Conservation (phyloP, 2,329 filamentous ascomycete species). For the Trichothecium roseum region DNA sequence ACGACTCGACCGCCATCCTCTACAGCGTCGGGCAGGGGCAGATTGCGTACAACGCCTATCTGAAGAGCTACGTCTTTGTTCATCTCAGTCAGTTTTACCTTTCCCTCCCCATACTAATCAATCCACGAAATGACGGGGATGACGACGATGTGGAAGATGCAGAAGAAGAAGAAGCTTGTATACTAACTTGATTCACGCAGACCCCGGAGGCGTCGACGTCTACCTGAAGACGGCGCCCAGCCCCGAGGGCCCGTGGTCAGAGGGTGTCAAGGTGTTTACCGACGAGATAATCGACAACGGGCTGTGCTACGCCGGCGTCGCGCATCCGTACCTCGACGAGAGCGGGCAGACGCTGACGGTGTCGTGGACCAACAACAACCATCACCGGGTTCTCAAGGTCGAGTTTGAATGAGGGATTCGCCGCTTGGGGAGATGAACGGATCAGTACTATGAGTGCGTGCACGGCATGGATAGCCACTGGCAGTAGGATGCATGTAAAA, state of each 20-base stretch:
- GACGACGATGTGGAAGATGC: too few relatives aligned
- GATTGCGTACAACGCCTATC: slow-evolving; percentile 23
- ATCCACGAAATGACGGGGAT: too few relatives aligned
- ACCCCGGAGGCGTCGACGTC: background rate
- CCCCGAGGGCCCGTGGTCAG: slow-evolving; percentile 25
- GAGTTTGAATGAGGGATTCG: slow-evolving; percentile 9
- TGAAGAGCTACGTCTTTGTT: slow-evolving; percentile 23
- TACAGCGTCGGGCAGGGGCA: slow-evolving; percentile 27
- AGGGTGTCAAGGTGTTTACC: slow-evolving; percentile 21
- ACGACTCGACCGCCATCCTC: slow-evolving; percentile 24
- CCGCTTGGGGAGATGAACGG: too few relatives aligned
- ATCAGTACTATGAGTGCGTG: too few relatives aligned
- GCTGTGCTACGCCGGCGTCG: slow-evolving; percentile 25
- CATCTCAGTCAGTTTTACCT: slow-evolving; percentile 11
- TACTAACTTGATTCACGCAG: too few relatives aligned
- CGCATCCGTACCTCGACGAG: slow-evolving; percentile 25
- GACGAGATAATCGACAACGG: slow-evolving; percentile 20
- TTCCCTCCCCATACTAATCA: background rate
- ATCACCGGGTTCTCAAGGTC: slow-evolving; percentile 23
- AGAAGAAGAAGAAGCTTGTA: too few relatives aligned
- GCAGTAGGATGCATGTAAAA: too few relatives aligned
- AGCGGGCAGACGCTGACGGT: slow-evolving; percentile 23
- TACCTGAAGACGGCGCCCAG: slow-evolving; percentile 15
- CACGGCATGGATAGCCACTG: too few relatives aligned
- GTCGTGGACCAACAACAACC: slow-evolving; percentile 28